Evolutionary conservation across 345 rosid genomes (phyloP), one percentile per base, ranked within the genome.

Genomic region (Dipteronia sinensis): DNA sequence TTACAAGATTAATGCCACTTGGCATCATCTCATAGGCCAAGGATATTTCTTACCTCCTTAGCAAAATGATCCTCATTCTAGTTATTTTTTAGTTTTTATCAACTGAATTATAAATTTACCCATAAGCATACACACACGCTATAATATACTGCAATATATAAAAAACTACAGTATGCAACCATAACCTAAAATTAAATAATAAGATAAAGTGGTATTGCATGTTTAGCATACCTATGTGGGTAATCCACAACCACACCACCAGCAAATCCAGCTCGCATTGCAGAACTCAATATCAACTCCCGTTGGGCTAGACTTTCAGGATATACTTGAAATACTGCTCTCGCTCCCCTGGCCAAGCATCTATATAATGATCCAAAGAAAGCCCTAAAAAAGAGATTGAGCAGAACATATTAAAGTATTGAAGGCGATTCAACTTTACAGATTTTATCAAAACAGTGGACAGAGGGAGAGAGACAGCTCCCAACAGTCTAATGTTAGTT

Each of bases 231-330:
- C 98, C 99, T 96, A 84, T 89, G 97, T 2, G 99, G 99, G 80
- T 76, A 96, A 77, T 96, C 98, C 44, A 94, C 89, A 76, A 96
- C 97, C 66, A 96, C 90, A 22, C 98, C 97, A 63, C 99, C 97
- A 38, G 97, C 90, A 82, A 96, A 96, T 66, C 98, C 97, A 84
- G 97, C 91, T 59, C 89, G 92, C 89, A 92, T 90, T 10, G 99
- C 98, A 29, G 89, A 89, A 71, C 85, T 84, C 82, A 96, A 81
- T 79, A 96, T 91, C 83, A 96, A 77, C 86, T 92, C 96, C 49
- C 90, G 95, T 80, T 93, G 99, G 47, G 93, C 91, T 31, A 86
- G 27, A 78, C 85, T 93, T 85, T 92, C 98, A 67, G 99, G 97
- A 81, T 93, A 95, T 70, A 95, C 84, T 83, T 92, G 99, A 80